Base-by-base conservation (phyloP, 2,329 filamentous ascomycete genomes). In the Trichoderma oligosporum region DNA sequence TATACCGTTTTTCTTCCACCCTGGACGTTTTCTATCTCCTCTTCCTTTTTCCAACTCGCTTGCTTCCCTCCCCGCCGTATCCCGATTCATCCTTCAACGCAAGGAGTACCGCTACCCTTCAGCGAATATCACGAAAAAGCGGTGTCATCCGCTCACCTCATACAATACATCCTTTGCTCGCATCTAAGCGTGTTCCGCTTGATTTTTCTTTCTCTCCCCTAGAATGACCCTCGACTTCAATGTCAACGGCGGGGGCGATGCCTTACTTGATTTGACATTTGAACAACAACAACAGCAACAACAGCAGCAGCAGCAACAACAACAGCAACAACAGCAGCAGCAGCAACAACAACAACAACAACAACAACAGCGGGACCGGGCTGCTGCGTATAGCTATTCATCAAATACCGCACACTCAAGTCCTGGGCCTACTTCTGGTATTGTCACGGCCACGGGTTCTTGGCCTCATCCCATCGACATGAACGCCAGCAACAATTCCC, bases 141-240 rank as follows among this genome's bases (percentile, higher is more conserved):
- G 74, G 74, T 76, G 73, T 76, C 74, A 67, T 67, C 67, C 64
- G 67, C 66, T 71, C 58, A 59, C 61, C 60, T 70, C 62, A 61
- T 70, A 71, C 71, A 72, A 72, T 69, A 72, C 66, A 67, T 63
- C 63, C 64, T 67, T 60, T 62, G 60, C 60, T 68, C 65, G 64
- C 65, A 64, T 62, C 59, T 62, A 64, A 46, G 63, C 63, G 61
- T n/a, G n/a, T 64, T 66, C 65, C 66, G 58, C 56, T 58, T 58
- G 57, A 68, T 65, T 70, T 62, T 64, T 67, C 63, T 67, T 65
- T 65, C 67, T 66, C 66, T 68, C 65, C 64, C 57, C 66, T 70
- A 76, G 69, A 68, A 76, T 77, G 83, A 80, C 78, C 73, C 79
- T 81, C 76, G 80, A 85, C 69, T 86, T 82, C 75, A 80, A 80